phyloP scores from a whole-genome alignment of 768 basidiomycete species.

The Ramaria rubella region DNA sequence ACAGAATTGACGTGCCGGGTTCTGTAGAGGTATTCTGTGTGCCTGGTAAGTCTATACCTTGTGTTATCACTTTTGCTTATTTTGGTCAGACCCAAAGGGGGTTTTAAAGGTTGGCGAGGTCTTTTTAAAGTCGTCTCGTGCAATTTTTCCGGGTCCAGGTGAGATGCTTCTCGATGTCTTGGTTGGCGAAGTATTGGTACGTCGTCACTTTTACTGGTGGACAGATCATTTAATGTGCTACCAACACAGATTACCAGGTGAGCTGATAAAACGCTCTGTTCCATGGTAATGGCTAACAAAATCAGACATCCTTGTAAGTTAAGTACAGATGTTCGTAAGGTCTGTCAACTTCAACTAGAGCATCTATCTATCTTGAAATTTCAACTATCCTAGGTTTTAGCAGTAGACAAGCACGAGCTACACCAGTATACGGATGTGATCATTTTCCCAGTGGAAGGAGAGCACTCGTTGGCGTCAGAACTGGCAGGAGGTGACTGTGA shows the following conservation, averaged over 20 bases:
- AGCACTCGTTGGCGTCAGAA: conserved; percentile 47
- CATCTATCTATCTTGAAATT: not conserved
- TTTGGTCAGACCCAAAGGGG: conserved; percentile 43
- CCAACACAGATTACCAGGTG: no score
- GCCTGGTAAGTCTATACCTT: conserved; percentile 34
- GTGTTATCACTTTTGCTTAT: not conserved
- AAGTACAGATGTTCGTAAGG: conserved; percentile 61
- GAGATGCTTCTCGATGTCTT: conserved; percentile 42
- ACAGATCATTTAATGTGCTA: no score
- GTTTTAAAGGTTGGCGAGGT: conserved; percentile 49
- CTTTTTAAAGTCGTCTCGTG: conserved; percentile 45
- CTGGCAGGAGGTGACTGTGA: conserved; percentile 45
- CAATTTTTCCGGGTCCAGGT: conserved; percentile 37
- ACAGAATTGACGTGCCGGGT: conserved; percentile 46
- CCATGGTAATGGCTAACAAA: no score
- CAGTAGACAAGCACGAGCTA: conserved; percentile 46
- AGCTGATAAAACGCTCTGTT: no score
- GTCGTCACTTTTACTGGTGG: conserved; percentile 21
- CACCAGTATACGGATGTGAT: conserved; percentile 50
- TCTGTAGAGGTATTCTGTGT: conserved; percentile 57
- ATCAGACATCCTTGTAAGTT: conserved; percentile 63
- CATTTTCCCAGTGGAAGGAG: conserved; percentile 43
- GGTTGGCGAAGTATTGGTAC: conserved; percentile 50
- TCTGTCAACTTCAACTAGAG: conserved; percentile 15
- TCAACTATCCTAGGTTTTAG: conserved; percentile 41